Conservation (phyloP, 768 basidiomycete species). For the Leccinum arenicola region DNA sequence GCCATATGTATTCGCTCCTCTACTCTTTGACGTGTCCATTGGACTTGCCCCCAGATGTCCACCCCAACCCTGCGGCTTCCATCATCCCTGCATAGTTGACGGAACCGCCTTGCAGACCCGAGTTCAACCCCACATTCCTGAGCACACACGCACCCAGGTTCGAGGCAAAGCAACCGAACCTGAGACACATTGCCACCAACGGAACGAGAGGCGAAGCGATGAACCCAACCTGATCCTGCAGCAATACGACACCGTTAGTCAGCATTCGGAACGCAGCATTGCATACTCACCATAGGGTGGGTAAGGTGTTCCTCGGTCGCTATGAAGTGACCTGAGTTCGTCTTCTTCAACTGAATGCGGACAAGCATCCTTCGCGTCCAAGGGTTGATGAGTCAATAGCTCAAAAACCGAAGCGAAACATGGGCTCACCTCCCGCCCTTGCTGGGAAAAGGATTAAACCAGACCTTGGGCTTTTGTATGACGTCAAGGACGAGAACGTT, state of each 20-base stretch:
- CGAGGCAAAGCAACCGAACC: slow-evolving; percentile 22
- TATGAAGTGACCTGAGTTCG: slow-evolving; percentile 43
- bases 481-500: slow-evolving; percentile 49
- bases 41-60: not conserved
- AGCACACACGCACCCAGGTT: slow-evolving; percentile 24
- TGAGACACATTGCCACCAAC: slow-evolving; percentile 9
- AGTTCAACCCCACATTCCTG: slow-evolving; percentile 18
- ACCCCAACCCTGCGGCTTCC: slow-evolving; percentile 20
- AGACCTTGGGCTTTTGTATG: slow-evolving; percentile 34
- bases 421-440: slow-evolving; percentile 45
- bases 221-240: slow-evolving; percentile 22
- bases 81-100: slow-evolving; percentile 18
- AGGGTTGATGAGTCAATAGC: not conserved
- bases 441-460: slow-evolving; percentile 50
- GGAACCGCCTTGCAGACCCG: slow-evolving; percentile 19
- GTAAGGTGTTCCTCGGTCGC: slow-evolving; percentile 57
- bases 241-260: slow-evolving; percentile 6
- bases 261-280: not conserved
- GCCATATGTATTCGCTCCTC: not conserved
- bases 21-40: slow-evolving; percentile 18
- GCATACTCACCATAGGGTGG: slow-evolving; percentile 44
- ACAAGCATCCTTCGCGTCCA: slow-evolving; percentile 39
- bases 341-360: slow-evolving; percentile 49
- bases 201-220: slow-evolving; percentile 22
- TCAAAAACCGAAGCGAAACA: not conserved